Base-by-base conservation (phyloP, 306 rosid species). In the Cucurbita ficifolia region DNA sequence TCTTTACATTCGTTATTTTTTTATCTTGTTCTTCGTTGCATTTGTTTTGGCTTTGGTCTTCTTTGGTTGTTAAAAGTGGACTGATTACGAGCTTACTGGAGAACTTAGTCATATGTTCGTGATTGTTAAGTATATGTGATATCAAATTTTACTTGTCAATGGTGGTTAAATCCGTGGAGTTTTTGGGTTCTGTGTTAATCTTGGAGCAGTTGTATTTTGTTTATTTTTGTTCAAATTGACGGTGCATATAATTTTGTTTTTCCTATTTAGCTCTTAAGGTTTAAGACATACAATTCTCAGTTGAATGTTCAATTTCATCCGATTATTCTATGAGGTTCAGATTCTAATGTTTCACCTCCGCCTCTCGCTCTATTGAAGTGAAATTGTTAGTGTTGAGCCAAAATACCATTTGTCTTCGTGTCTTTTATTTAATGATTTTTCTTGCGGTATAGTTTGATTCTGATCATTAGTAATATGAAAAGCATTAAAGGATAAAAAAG, bases 31-130 rank as follows among this genome's bases (percentile, higher is more conserved):
- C 39, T 53, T 64, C 74, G 78, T 39, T 62, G 63, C 70, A 80
- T 79, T 76, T 79, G 73, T 56, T 52, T 70, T 39, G 58, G 35
- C n/a, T 42, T 42, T 82, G 77, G 53, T 48, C 14, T 70, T 56
- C 58, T 76, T 59, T 56, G 8, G 49, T 78, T 73, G 62, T 54
- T 52, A 7, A 12, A 54, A 53, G 38, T 39, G 35, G 17, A 38
- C 59, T 49, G 29, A 8, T 72, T 38, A 36, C 38, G 64, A 52
- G 65, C 54, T 45, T 70, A 49, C 74, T 48, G 57, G 74, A 70
- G 58, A 70, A 69, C 36, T 22, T 70, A 46, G 58, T 70, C 24
- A 49, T 70, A 21, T 68, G 40, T 49, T 70, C 19, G 58, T 14
- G 74, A 70, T 70, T 29, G 58, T 70, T 16, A 3, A 70, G 74